phyloP scores from a whole-genome alignment of 2,329 filamentous ascomycete genomes.

The Zopfia rhizophila region DNA sequence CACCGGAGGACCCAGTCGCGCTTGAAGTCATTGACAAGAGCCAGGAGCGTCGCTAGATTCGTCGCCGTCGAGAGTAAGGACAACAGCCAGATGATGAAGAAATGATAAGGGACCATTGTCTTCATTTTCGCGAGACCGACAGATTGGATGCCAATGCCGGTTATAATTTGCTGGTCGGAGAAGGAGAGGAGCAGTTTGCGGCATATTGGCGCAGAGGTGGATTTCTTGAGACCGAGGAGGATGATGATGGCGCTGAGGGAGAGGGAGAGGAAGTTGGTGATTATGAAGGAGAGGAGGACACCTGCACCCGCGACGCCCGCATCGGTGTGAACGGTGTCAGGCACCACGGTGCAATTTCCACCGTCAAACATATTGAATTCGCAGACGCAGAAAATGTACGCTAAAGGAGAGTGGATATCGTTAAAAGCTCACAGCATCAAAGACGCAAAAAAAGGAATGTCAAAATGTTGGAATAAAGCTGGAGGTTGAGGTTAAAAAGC shows the following conservation, averaged over 20 bases:
- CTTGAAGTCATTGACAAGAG: slow-evolving; percentile 72
- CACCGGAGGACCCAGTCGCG: slow-evolving; percentile 74
- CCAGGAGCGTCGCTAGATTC: slow-evolving; percentile 72
- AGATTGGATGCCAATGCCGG: slow-evolving; percentile 74
- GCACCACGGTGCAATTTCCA: slow-evolving; percentile 57
- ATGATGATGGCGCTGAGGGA: slow-evolving; percentile 67
- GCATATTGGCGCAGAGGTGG: slow-evolving; percentile 61
- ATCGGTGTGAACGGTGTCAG: slow-evolving; percentile 60
- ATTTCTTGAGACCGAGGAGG: slow-evolving; percentile 62
- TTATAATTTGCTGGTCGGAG: slow-evolving; percentile 75
- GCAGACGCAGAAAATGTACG: neutral
- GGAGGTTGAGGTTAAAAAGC: slow-evolving; percentile 11
- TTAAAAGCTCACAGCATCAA: slow-evolving; percentile 9
- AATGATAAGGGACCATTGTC: slow-evolving; percentile 72
- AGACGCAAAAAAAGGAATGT: slow-evolving; percentile 12
- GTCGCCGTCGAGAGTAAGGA: slow-evolving; percentile 72
- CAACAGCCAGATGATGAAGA: slow-evolving; percentile 77
- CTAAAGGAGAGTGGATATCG: slow-evolving; percentile 14
- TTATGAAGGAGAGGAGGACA: slow-evolving; percentile 73
- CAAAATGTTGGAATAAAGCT: slow-evolving; percentile 12
- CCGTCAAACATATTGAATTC: slow-evolving; percentile 15
- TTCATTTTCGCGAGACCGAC: slow-evolving; percentile 70
- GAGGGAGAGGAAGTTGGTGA: slow-evolving; percentile 69
- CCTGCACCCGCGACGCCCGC: slow-evolving; percentile 68
- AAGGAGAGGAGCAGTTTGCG: slow-evolving; percentile 73